Conservation (phyloP, 352 stramenopile genomes). For the Pythium brachiatum region DNA sequence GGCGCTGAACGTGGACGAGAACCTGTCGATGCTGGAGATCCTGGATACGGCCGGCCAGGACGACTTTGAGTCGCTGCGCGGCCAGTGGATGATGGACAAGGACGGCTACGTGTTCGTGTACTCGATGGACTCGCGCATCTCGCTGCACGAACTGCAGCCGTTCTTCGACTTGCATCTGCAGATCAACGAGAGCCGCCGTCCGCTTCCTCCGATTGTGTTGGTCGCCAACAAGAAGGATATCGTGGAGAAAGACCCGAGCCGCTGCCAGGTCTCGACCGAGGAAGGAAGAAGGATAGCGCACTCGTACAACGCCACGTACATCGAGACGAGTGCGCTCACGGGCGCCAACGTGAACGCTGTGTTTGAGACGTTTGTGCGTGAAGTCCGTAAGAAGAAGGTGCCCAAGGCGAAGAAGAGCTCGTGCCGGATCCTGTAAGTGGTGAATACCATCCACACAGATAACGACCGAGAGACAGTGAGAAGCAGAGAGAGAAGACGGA, state of each 20-base stretch:
- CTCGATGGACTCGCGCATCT: slow-evolving; percentile 87
- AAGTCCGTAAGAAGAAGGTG: slow-evolving; percentile 79
- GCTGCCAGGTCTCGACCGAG: slow-evolving; percentile 83
- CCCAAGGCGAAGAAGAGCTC: slow-evolving; percentile 73
- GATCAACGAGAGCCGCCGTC: slow-evolving; percentile 83
- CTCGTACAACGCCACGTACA: slow-evolving; percentile 86
- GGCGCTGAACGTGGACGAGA: slow-evolving; percentile 81
- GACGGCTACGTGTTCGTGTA: slow-evolving; percentile 91
- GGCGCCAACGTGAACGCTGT: slow-evolving; percentile 83
- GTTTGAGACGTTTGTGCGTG: slow-evolving; percentile 86
- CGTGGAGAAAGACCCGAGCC: slow-evolving; percentile 75
- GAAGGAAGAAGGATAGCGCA: slow-evolving; percentile 80
- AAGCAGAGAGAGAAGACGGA: background rate
- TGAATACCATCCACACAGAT: too few species aligned
- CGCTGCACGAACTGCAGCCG: slow-evolving; percentile 82
- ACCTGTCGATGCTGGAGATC: slow-evolving; percentile 88
- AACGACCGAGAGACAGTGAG: background rate
- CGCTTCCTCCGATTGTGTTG: slow-evolving; percentile 81
- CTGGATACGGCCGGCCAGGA: slow-evolving; percentile 90
- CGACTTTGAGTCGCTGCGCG: slow-evolving; percentile 87
- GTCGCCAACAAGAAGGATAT: slow-evolving; percentile 90
- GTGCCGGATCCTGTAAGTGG: slow-evolving; percentile 58
- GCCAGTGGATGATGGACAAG: slow-evolving; percentile 91
- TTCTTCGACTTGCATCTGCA: slow-evolving; percentile 89
- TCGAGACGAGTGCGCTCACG: slow-evolving; percentile 85